These are phyloP conservation scores for Nephelium lappaceum DNA, from an alignment of 345 rosid species.

Conservation along the genomic window DNA sequence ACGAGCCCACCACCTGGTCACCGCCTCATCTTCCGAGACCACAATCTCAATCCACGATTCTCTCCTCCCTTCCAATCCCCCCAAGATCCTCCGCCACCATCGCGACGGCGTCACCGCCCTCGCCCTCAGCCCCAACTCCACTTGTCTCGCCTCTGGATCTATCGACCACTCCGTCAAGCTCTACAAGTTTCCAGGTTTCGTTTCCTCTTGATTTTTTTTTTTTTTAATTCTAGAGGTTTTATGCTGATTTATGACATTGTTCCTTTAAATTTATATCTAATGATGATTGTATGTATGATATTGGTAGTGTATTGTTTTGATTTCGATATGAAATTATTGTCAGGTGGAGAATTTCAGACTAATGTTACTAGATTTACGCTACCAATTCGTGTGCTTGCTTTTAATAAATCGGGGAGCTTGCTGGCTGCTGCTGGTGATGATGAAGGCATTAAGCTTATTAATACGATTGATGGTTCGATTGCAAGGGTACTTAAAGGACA, in stretches of 20 bases:
- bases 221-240: background rate
- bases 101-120: constrained; percentile 90
- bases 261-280: background rate
- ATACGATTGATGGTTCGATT: constrained; percentile 89
- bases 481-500: constrained; percentile 89
- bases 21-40: constrained; percentile 84
- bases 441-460: constrained; percentile 92
- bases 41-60: constrained; percentile 76
- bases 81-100: constrained; percentile 85
- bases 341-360: constrained; percentile 94
- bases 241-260: background rate
- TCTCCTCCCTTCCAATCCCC: constrained; percentile 56
- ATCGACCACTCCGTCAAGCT: constrained; percentile 95
- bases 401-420: constrained; percentile 85
- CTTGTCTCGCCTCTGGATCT: constrained; percentile 95
- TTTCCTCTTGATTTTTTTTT: background rate
- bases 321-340: background rate
- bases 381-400: constrained; percentile 84
- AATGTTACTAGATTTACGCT: constrained; percentile 90
- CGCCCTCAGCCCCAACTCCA: constrained; percentile 83
- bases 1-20: constrained; percentile 69
- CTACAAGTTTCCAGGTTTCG: constrained; percentile 86
- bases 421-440: constrained; percentile 98
- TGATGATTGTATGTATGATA: background rate
- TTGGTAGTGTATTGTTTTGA: background rate